These are phyloP conservation scores for Amaranthus palmeri DNA, from an alignment of 148 eudicot genomes.

Conservation along the genomic window DNA sequence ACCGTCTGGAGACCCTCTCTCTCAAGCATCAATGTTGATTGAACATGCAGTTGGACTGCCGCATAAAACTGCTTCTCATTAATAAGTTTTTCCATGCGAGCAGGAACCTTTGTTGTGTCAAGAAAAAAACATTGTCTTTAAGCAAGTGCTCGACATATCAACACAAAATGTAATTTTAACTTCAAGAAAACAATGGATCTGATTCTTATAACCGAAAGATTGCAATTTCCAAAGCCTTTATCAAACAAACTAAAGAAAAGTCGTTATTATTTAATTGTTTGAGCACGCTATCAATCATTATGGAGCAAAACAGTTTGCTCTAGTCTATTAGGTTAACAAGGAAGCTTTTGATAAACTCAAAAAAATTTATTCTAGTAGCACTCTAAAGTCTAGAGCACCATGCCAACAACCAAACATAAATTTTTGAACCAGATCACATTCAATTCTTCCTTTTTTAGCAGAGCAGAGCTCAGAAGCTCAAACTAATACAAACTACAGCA, in stretches of 20 bases:
- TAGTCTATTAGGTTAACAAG: not conserved
- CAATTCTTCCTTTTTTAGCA: not conserved
- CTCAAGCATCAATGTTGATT: slow-evolving; percentile 91
- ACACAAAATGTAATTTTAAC: not conserved
- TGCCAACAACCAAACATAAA: not conserved
- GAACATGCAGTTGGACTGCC: slow-evolving; percentile 89
- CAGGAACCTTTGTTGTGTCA: slow-evolving; percentile 60
- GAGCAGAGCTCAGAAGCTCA: not conserved
- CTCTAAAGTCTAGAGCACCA: not conserved
- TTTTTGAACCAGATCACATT: not conserved
- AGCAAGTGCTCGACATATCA: not conserved
- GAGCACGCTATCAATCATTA: not conserved
- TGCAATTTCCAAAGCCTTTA: not conserved
- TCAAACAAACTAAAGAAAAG: not conserved
- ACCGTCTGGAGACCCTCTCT: slow-evolving; percentile 99
- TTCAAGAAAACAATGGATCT: not conserved
- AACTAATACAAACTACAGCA: not conserved
- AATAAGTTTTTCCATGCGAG: slow-evolving; percentile 86
- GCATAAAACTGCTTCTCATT: slow-evolving; percentile 93
- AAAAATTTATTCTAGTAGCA: not conserved
- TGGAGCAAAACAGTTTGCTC: not conserved
- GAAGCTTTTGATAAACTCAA: not conserved
- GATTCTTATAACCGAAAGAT: not conserved
- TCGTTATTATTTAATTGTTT: not conserved
- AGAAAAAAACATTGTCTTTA: slow-evolving; percentile 8